Base-by-base conservation (phyloP, 441 rosid genomes). In the Croton laevigatus region DNA sequence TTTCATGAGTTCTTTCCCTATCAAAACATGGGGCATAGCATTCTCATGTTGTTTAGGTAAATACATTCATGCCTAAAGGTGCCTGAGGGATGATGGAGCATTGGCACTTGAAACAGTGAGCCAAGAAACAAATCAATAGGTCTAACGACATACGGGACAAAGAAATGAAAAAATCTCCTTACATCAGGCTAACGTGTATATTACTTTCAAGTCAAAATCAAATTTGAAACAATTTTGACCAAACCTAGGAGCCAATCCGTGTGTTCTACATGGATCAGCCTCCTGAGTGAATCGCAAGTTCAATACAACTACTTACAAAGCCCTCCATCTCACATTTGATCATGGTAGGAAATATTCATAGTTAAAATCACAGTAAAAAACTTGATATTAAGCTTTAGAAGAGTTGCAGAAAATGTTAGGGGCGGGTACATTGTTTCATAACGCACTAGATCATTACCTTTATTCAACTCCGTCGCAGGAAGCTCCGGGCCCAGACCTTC, bases 401-500 rank as follows among this genome's bases (percentile, higher is more conserved):
- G 6, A 9, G 36, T 52, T 66, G 8, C 49, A 49, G 44, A 34
- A 22, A 65, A 32, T 12, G 32, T 65, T 32, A 49, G 45, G 23
- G 17, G 54, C 23, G 44, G 13, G 62, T 19, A n/a, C 44, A 44
- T 19, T n/a, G 14, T 14, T n/a, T 12, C 42, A 38, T 64, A 48
- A 69, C 10, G 65, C 20, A 17, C 72, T 32, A 22, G 48, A 54
- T 34, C 34, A 65, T 22, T 71, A 86, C 97, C 91, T 76, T 71
- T 71, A 58, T 61, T 75, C 40, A 63, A 69, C 74, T 62, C 73
- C 10, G 69, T 36, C 0, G 53, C 72, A 55, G 76, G 68, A 61
- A 60, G 70, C 61, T 76, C 80, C 34, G 83, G 22, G 58, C 46
- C 82, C 52, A 62, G 67, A 52, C 48, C 75, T 22, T 37, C 73